Percentiles rank a stretch among this genome's conserved stretches.
These are phyloP conservation scores for Houttuynia cordata DNA, from an alignment of 164 flowering plant genomes.

Conservation along the genomic window DNA sequence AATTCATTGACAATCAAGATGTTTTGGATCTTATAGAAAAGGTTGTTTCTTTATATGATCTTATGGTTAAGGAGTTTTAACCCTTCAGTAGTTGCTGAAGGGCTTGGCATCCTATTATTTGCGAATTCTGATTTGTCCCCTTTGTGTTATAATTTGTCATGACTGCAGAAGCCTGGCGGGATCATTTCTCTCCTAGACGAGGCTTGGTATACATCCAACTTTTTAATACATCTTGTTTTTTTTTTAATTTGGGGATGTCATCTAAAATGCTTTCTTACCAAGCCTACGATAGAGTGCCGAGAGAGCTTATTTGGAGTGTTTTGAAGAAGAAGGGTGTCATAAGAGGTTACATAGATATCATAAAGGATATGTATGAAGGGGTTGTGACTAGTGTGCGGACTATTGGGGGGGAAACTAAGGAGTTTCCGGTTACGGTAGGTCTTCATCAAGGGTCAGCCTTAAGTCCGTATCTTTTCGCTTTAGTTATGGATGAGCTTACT, in stretches of 20 bases:
- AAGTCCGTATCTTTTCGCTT: no score
- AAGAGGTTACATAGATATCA: no score
- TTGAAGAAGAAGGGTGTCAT: no score
- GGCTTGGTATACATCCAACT: constrained; percentile 66
- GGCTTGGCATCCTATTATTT: not conserved
- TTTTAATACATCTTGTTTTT: not conserved
- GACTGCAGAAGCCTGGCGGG: constrained; percentile 94
- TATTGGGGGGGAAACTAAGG: no score
- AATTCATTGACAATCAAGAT: constrained; percentile 94
- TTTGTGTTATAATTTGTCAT: constrained; percentile 6
- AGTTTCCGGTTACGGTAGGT: no score
- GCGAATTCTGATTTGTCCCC: not conserved
- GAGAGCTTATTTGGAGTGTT: no score
- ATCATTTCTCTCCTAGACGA: constrained; percentile 93
- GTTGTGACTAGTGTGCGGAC: no score
- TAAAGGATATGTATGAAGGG: no score
- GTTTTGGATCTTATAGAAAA: constrained; percentile 93
- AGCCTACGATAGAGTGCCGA: no score
- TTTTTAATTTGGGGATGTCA: not conserved
- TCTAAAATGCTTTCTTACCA: not conserved
- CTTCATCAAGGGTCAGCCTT: no score
- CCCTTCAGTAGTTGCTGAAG: not conserved
- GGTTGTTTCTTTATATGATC: no score
- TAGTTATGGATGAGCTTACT: no score
- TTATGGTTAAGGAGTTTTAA: constrained; percentile 75